Percentiles rank a stretch among this genome's conserved stretches.
These are phyloP conservation scores for Ichthyophthirius multifiliis DNA, from an alignment of 169 alveolate genomes.

Conservation along the genomic window DNA sequence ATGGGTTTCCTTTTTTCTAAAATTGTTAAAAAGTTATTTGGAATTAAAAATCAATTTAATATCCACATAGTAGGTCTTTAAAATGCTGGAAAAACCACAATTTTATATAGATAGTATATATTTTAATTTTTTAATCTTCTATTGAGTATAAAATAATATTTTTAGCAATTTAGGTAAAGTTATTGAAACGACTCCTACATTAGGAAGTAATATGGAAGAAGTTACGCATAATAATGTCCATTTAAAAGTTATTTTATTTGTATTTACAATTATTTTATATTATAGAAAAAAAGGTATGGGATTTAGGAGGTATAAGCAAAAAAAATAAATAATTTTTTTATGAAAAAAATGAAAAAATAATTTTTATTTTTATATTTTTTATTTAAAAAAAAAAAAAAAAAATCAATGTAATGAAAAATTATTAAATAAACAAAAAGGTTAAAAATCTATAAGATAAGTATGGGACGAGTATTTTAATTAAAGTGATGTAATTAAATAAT, in stretches of 20 bases:
- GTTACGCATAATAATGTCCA: background rate
- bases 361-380: background rate
- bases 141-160: background rate
- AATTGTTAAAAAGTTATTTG: background rate
- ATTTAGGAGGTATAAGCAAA: conserved; percentile 10
- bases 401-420: background rate
- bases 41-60: background rate
- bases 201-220: conserved; percentile 5
- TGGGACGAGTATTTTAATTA: background rate
- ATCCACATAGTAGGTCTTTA: background rate
- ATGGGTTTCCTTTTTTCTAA: background rate
- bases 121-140: background rate
- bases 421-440: background rate
- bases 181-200: background rate
- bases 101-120: background rate
- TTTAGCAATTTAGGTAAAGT: background rate
- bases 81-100: background rate
- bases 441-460: background rate
- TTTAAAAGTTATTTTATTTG: background rate
- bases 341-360: too few species aligned
- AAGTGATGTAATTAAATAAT: background rate
- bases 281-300: background rate
- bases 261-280: background rate
- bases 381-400: background rate
- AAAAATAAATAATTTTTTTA: too few species aligned